Conservation (phyloP, 1,284 basidiomycete species). For the Pisolithus thermaeus region DNA sequence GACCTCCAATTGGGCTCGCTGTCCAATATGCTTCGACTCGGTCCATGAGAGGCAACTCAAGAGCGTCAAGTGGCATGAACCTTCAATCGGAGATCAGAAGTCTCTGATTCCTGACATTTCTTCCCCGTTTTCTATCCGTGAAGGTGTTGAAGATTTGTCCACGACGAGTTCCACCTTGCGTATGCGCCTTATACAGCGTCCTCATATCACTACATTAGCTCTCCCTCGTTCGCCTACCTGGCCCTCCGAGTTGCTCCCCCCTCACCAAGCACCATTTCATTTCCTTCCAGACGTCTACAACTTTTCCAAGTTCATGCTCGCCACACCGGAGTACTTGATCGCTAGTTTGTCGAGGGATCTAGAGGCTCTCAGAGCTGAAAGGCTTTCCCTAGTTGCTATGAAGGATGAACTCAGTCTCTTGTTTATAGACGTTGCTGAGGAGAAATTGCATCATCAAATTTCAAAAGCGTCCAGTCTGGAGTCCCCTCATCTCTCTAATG, state of each 20-base stretch:
- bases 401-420: constrained; percentile 73
- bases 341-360: constrained; percentile 72
- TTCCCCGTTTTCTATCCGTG: constrained; percentile 37
- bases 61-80: constrained; percentile 80
- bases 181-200: constrained; percentile 90
- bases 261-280: constrained; percentile 90
- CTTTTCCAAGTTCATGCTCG: constrained; percentile 95
- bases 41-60: constrained; percentile 90
- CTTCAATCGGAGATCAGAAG: constrained; percentile 37
- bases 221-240: constrained; percentile 88
- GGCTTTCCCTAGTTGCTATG: constrained; percentile 54
- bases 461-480: constrained; percentile 72
- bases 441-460: constrained; percentile 73
- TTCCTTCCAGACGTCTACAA: constrained; percentile 90
- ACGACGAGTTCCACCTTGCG: constrained; percentile 54
- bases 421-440: constrained; percentile 78
- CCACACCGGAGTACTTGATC: constrained; percentile 80
- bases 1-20: constrained; percentile 78
- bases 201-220: constrained; percentile 93
- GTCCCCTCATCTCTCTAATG: constrained; percentile 49
- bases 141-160: constrained; percentile 31
- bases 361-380: constrained; percentile 66
- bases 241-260: constrained; percentile 89
- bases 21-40: constrained; percentile 95
- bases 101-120: constrained; percentile 32